Conservation (phyloP, 1,284 basidiomycete species). For the Fomitopsis palustris region DNA sequence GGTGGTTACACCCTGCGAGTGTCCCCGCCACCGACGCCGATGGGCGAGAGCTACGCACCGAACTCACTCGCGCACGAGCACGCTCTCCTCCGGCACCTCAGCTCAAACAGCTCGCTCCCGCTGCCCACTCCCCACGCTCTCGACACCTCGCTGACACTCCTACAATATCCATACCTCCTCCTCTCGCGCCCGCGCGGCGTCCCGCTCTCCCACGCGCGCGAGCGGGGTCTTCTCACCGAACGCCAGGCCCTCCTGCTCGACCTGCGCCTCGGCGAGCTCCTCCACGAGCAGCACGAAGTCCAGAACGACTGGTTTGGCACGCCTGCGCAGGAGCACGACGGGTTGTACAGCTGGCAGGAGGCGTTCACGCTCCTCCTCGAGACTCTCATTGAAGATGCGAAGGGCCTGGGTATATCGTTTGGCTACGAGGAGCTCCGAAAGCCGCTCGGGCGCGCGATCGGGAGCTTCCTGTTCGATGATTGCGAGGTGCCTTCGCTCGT, state of each 20-base stretch:
- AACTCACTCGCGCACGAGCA: slow-evolving; percentile 28
- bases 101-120: slow-evolving; percentile 23
- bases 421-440: slow-evolving; percentile 44
- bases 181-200: slow-evolving; percentile 22
- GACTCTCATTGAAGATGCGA: slow-evolving; percentile 38
- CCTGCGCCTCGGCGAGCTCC: slow-evolving; percentile 50
- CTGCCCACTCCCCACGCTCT: slow-evolving; percentile 17
- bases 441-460: slow-evolving; percentile 62
- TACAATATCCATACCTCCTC: slow-evolving; percentile 28
- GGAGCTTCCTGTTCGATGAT: slow-evolving; percentile 70
- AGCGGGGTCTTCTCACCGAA: slow-evolving; percentile 36
- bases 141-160: slow-evolving; percentile 15
- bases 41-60: slow-evolving; percentile 15
- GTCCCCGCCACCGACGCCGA: slow-evolving; percentile 9
- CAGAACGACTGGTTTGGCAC: slow-evolving; percentile 73
- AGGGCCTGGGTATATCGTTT: slow-evolving; percentile 21
- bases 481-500: slow-evolving; percentile 65
- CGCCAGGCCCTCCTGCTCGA: slow-evolving; percentile 47
- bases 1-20: slow-evolving; percentile 21
- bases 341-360: slow-evolving; percentile 68
- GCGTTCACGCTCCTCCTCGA: slow-evolving; percentile 61
- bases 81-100: slow-evolving; percentile 20
- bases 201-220: slow-evolving; percentile 33
- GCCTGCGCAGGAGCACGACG: slow-evolving; percentile 35
- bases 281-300: slow-evolving; percentile 58